phyloP scores from a whole-genome alignment of 805 yeast genomes.

The Candida montana region DNA sequence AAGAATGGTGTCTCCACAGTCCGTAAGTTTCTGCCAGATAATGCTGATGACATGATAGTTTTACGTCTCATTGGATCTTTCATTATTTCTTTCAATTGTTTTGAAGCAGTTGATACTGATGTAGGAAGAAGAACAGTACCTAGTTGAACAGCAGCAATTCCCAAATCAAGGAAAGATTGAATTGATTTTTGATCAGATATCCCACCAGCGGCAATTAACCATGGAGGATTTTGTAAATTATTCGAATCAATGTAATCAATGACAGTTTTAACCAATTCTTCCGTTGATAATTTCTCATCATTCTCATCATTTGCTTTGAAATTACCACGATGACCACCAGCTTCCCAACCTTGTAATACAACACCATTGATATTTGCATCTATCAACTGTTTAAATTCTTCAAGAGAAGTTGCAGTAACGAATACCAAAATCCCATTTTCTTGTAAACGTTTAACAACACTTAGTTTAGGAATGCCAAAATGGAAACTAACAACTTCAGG shows the following conservation, averaged over 20 bases:
- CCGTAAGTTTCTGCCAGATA: conserved; percentile 24
- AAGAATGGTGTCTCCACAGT: conserved; percentile 23
- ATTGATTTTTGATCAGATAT: conserved; percentile 32
- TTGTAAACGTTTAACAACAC: conserved; percentile 31
- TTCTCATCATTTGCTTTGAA: conserved; percentile 30
- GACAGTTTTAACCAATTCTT: conserved; percentile 21
- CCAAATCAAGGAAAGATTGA: conserved; percentile 29
- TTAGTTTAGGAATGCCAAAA: conserved; percentile 40
- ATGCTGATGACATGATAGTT: conserved; percentile 24
- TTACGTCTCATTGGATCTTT: conserved; percentile 17
- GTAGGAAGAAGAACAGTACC: conserved; percentile 45
- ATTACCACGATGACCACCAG: conserved; percentile 62
- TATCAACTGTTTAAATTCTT: conserved; percentile 34
- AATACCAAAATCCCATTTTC: conserved; percentile 35
- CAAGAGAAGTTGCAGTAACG: conserved; percentile 41
- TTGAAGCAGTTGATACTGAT: conserved; percentile 14
- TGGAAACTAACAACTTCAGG: conserved; percentile 49
- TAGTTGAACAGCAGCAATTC: conserved; percentile 50
- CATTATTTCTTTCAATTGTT: conserved; percentile 10
- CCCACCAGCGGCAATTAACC: conserved; percentile 51
- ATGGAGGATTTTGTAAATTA: conserved; percentile 12
- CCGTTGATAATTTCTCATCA: conserved; percentile 32
- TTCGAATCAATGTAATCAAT: conserved; percentile 16
- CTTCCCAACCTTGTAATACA: conserved; percentile 53
- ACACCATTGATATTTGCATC: conserved; percentile 41